phyloP scores from a whole-genome alignment of 352 stramenopile species.

The Lagenidium giganteum region DNA sequence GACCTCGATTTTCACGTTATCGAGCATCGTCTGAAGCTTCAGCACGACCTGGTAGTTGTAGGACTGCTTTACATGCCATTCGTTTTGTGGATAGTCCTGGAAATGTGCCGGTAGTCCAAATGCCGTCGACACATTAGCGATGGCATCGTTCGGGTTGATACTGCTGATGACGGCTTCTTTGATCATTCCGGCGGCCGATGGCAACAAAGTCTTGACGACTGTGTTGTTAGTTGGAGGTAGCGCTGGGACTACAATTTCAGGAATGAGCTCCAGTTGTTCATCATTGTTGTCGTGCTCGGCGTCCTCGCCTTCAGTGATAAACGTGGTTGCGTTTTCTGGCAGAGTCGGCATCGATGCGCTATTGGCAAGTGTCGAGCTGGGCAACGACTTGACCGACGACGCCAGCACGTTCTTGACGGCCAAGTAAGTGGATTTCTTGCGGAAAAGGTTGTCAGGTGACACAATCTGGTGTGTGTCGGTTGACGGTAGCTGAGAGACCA shows the following conservation, averaged over 20 bases:
- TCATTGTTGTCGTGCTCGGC: no score
- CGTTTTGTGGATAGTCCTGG: constrained; percentile 74
- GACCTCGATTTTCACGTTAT: constrained; percentile 54
- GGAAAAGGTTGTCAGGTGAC: constrained; percentile 55
- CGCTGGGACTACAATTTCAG: no score
- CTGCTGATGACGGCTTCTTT: constrained; percentile 23
- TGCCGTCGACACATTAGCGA: constrained; percentile 25
- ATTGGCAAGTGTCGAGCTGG: constrained; percentile 23
- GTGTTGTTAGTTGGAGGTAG: no score
- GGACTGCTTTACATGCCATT: constrained; percentile 72
- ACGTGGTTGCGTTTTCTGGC: constrained; percentile 14
- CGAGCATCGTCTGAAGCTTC: constrained; percentile 71
- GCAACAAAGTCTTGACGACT: no score
- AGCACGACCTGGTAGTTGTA: constrained; percentile 77
- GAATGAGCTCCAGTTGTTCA: no score
- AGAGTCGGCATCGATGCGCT: constrained; percentile 30
- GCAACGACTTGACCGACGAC: constrained; percentile 46
- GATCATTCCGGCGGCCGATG: no score
- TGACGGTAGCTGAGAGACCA: constrained; percentile 16
- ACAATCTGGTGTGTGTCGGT: constrained; percentile 36
- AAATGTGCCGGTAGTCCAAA: constrained; percentile 67
- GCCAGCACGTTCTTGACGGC: constrained; percentile 53
- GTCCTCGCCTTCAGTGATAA: constrained; percentile 15
- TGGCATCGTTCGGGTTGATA: constrained; percentile 18
- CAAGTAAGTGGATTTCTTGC: constrained; percentile 58